phyloP scores from a whole-genome alignment of 257 asterid species.

The Cruciata laevipes region DNA sequence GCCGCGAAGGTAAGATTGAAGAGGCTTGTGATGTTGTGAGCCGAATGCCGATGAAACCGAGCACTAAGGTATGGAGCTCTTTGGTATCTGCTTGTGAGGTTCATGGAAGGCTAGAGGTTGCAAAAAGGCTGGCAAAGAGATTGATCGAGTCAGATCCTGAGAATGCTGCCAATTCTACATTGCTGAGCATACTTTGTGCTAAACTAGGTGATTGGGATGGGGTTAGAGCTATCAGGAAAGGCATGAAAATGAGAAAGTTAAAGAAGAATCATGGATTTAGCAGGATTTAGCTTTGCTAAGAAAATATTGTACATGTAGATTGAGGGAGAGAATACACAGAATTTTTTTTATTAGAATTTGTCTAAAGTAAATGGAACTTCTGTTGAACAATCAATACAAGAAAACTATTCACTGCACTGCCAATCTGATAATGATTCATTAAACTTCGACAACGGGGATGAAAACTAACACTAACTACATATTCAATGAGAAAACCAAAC shows the following conservation, averaged over 20 bases:
- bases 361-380: no score
- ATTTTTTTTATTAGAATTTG: not conserved
- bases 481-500: not conserved
- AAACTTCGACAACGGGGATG: not conserved
- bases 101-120: constrained; percentile 56
- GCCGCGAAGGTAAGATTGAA: constrained; percentile 60
- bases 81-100: constrained; percentile 53
- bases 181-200: constrained; percentile 52
- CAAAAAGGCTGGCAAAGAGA: constrained; percentile 35
- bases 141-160: constrained; percentile 56
- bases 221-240: constrained; percentile 48
- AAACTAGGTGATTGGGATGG: constrained; percentile 59
- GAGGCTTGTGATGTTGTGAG: constrained; percentile 42
- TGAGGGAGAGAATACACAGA: not conserved
- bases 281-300: constrained; percentile 27
- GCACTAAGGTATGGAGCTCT: constrained; percentile 40
- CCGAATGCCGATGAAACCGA: constrained; percentile 35
- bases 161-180: constrained; percentile 51
- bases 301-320: not conserved
- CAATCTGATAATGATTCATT: not conserved
- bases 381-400: not conserved
- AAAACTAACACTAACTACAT: not conserved
- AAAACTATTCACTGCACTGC: not conserved
- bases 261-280: constrained; percentile 46
- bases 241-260: constrained; percentile 32